Evolutionary conservation across 140 eudicot species (phyloP).

Genomic region (Cichorium intybus): DNA sequence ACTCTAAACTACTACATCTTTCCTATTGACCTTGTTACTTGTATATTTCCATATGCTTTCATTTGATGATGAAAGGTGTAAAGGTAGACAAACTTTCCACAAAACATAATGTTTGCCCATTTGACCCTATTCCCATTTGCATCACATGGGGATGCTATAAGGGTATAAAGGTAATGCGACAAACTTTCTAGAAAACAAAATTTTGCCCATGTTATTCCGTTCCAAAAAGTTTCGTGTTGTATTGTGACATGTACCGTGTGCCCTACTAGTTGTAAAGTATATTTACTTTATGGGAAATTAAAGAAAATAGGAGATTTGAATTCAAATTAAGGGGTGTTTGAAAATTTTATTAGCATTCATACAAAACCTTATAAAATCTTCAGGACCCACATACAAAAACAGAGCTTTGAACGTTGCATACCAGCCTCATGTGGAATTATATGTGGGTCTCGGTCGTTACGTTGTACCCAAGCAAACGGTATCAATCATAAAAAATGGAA

Average conservation of each 20-base stretch:
- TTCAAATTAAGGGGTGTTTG: background rate
- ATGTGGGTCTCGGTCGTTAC: background rate
- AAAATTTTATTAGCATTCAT: conserved; percentile 8
- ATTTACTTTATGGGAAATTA: background rate
- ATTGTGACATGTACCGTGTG: background rate
- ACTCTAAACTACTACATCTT: conserved; percentile 5
- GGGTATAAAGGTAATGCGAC: too few relatives aligned
- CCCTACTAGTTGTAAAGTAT: background rate
- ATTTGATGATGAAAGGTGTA: too few relatives aligned
- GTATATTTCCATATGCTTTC: too few relatives aligned
- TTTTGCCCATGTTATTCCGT: background rate
- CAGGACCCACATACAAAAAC: background rate
- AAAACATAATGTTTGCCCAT: too few relatives aligned
- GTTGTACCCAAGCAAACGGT: background rate
- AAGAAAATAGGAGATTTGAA: background rate
- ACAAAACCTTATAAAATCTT: background rate
- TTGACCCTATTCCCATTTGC: too few relatives aligned
- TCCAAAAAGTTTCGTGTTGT: background rate
- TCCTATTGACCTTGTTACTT: background rate
- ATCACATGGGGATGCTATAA: too few relatives aligned
- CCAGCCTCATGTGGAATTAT: conserved; percentile 12
- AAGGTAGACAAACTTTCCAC: too few relatives aligned
- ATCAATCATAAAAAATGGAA: background rate
- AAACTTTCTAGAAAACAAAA: background rate
- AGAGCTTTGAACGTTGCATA: background rate